phyloP scores from a whole-genome alignment of 148 eudicot species.

The Limonium bicolor region DNA sequence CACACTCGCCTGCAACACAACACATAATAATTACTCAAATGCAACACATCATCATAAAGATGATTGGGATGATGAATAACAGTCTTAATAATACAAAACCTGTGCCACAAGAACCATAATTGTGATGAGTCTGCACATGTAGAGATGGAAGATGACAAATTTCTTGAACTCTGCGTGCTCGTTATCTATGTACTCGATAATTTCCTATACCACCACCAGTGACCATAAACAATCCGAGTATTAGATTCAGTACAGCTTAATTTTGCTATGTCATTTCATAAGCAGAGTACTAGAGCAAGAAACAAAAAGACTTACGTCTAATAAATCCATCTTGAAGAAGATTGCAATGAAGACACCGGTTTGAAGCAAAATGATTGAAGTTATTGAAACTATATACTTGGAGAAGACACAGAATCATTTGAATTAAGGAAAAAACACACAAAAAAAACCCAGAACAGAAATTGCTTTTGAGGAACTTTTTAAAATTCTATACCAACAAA shows the following conservation, averaged over 20 bases:
- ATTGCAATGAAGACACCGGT: slow-evolving; percentile 2
- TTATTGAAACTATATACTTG: slow-evolving; percentile 6
- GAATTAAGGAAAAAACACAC: neutral
- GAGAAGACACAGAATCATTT: neutral
- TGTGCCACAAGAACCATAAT: slow-evolving; percentile 6
- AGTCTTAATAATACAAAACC: slow-evolving; percentile 4
- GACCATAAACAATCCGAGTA: neutral
- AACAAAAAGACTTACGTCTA: slow-evolving; percentile 1
- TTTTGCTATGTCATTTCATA: neutral
- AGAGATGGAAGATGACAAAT: slow-evolving; percentile 7
- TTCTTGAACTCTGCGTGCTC: slow-evolving; percentile 1
- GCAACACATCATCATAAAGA: neutral
- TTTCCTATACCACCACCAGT: slow-evolving; percentile 2
- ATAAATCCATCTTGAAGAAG: slow-evolving; percentile 13
- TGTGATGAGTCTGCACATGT: slow-evolving; percentile 3
- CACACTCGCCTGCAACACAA: slow-evolving; percentile 2
- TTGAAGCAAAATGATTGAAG: slow-evolving; percentile 10
- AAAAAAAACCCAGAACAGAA: neutral
- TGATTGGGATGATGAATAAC: neutral
- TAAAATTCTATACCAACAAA: neutral
- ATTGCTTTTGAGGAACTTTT: neutral
- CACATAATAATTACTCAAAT: neutral
- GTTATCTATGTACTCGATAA: slow-evolving; percentile 5
- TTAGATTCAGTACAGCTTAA: neutral
- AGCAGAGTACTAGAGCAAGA: neutral